These are phyloP conservation scores for Rhizopus microsporus DNA, from an alignment of 371 early-diverging fungal species.

Conservation along the genomic window DNA sequence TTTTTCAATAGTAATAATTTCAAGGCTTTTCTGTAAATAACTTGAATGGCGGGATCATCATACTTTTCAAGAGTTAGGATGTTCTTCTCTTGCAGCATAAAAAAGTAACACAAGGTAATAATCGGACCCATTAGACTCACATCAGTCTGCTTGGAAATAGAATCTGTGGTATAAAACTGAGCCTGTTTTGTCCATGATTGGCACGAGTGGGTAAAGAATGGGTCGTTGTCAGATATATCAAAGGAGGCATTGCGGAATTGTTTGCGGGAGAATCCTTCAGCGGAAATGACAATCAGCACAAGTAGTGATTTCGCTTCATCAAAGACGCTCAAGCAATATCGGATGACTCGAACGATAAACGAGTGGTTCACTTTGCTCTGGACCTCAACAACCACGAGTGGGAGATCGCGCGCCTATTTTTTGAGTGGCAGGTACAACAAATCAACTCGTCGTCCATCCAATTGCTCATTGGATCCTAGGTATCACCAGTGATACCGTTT, in stretches of 20 bases:
- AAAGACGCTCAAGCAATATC: conserved; percentile 3
- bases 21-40: too few species aligned
- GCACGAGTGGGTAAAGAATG: conserved; percentile 2
- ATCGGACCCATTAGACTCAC: too few species aligned
- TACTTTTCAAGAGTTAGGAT: too few species aligned
- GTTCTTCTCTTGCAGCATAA: too few species aligned
- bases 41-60: too few species aligned
- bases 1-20: too few species aligned
- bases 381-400: conserved; percentile 3
- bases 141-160: conserved; percentile 2
- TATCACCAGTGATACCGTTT: too few species aligned
- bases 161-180: neutral
- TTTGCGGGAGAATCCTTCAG: conserved; percentile 6
- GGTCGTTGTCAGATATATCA: neutral
- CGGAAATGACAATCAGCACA: conserved; percentile 1
- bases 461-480: too few species aligned
- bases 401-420: too few species aligned
- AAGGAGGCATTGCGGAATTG: conserved; percentile 7
- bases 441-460: too few species aligned
- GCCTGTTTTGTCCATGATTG: conserved; percentile 4
- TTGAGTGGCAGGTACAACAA: too few species aligned
- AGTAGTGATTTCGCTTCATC: neutral
- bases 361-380: conserved; percentile 3
- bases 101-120: too few species aligned
- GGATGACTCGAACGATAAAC: conserved; percentile 4